These are phyloP conservation scores for Umbelopsis sp. DNA, from an alignment of 192 early-diverging fungal genomes.

Conservation along the genomic window DNA sequence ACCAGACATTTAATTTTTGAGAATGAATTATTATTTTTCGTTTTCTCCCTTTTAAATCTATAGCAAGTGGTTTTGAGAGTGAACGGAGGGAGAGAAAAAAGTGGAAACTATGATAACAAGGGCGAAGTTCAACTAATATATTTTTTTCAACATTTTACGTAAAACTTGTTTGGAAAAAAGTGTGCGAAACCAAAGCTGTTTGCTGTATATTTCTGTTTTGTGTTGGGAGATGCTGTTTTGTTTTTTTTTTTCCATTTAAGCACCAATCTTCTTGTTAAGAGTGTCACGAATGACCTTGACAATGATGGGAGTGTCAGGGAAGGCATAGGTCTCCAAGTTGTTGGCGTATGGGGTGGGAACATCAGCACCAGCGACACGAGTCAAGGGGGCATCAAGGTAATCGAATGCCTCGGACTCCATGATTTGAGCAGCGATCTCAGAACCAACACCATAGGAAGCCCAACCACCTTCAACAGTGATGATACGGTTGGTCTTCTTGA, in stretches of 20 bases:
- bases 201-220: not conserved
- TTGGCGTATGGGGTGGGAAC: slow-evolving; percentile 96
- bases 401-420: slow-evolving; percentile 98
- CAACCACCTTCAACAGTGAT: slow-evolving; percentile 96
- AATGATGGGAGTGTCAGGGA: slow-evolving; percentile 85
- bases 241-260: not conserved
- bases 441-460: slow-evolving; percentile 93
- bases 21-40: slow-evolving; percentile 6
- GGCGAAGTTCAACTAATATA: not conserved
- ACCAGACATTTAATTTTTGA: not conserved
- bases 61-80: slow-evolving; percentile 13
- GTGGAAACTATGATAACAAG: slow-evolving; percentile 19
- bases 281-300: slow-evolving; percentile 77
- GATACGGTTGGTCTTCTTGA: slow-evolving; percentile 98
- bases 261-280: slow-evolving; percentile 48
- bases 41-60: not conserved
- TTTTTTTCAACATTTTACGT: slow-evolving; percentile 19
- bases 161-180: not conserved
- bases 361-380: slow-evolving; percentile 94
- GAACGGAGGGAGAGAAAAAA: slow-evolving; percentile 21
- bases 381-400: slow-evolving; percentile 92
- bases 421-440: slow-evolving; percentile 93
- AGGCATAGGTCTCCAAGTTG: slow-evolving; percentile 89
- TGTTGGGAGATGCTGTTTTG: not conserved
- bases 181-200: no score